Conservation (phyloP, 768 basidiomycete genomes). For the Leccinellum luteum region DNA sequence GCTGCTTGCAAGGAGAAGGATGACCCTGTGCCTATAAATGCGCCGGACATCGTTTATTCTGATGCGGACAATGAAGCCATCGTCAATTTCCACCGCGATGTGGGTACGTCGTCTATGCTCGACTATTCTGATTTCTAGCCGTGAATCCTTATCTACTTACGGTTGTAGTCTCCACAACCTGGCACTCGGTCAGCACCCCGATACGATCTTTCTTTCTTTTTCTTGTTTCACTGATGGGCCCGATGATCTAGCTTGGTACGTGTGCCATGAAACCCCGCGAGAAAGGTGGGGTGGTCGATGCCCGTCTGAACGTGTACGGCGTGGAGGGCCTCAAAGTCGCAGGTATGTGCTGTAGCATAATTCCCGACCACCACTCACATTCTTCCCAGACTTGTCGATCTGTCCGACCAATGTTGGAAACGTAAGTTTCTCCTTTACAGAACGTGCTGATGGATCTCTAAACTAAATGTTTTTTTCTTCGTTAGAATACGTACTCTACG, state of each 20-base stretch:
- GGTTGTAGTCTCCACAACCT: neutral
- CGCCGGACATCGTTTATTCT: neutral
- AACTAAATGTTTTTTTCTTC: neutral
- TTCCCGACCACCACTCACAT: neutral
- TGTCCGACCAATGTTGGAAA: constrained; percentile 7
- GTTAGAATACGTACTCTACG: neutral
- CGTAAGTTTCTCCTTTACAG: neutral
- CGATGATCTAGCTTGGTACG: constrained; percentile 34
- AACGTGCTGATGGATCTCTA: too few species aligned
- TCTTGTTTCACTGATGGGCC: neutral
- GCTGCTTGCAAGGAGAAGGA: constrained; percentile 24
- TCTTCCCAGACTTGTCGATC: constrained; percentile 3
- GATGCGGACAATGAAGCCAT: neutral
- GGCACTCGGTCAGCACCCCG: neutral
- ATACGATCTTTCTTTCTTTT: neutral
- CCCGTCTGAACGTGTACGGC: constrained; percentile 14
- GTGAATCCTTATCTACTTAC: neutral
- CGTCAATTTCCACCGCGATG: neutral
- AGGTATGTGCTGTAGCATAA: constrained; percentile 1
- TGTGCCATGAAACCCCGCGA: constrained; percentile 57
- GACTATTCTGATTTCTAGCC: too few species aligned
- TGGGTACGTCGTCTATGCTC: neutral
- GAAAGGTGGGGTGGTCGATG: constrained; percentile 11
- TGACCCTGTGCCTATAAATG: constrained; percentile 12
- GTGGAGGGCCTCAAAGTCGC: constrained; percentile 13